Evolutionary conservation across 2,329 filamentous ascomycete species (phyloP), one percentile per base, ranked within the genome.

Genomic region (Nakataea oryzae): DNA sequence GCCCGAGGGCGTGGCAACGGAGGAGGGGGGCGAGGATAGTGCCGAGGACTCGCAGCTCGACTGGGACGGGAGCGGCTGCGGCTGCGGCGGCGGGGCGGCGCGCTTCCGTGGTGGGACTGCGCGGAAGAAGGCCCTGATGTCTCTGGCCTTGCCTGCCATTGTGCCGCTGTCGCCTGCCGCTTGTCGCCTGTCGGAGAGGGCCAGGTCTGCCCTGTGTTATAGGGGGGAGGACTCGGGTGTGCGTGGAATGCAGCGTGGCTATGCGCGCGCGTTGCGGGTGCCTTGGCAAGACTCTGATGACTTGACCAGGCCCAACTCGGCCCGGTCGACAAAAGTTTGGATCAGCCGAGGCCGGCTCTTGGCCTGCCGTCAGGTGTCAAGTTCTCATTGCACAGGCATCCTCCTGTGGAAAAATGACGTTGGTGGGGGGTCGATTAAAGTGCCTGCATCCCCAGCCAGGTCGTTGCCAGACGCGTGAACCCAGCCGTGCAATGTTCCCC

Each of bases 41-140:
- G 64, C 54, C 21, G 60, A 61, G 29, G 63, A 30, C 28, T 34
- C 57, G 54, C 29, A 54, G 41, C 41, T 50, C 17, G 21, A 7
- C 41, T 50, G 41, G 17, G 29, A 54, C 41, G 14, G 58, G 63
- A 13, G 64, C 62, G 47, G 60, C 55, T 47, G 64, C 65, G 6
- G 57, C n/a, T n/a, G 34, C 57, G 57, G 30, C 11, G 57, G 27
- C 17, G 30, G 26, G n/a, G 30, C 30, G n/a, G 24, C 57, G 30
- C 21, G 57, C 30, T 26, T 29, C 9, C 29, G 9, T 28, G 64
- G 63, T 7, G 66, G 24, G 3, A 59, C 62, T 30, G 74, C 71
- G 65, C 72, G 74, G 65, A 78, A 78, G 66, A 76, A 78, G 66
- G 30, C n/a, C 13, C 57, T 30, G 17, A 58, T 58, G 17, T 58